Conservation (phyloP, 495 filamentous ascomycete genomes). For the Aspergillus sclerotiicarbonarius region DNA sequence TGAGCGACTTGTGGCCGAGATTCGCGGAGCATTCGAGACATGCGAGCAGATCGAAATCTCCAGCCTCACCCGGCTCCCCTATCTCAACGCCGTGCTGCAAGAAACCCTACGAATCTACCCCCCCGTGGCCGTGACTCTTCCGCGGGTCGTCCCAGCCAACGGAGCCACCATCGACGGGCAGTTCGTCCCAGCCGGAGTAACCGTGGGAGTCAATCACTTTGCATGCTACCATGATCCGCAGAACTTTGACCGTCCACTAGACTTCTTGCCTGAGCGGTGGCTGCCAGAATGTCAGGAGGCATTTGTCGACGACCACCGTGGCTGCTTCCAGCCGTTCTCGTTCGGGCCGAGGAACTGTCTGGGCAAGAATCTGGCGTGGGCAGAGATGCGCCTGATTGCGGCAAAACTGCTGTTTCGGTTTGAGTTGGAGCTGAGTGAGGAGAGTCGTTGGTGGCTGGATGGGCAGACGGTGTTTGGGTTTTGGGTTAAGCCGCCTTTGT, state of each 20-base stretch:
- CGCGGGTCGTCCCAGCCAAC: constrained; percentile 36
- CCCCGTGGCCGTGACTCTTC: constrained; percentile 31
- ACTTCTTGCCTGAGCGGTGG: constrained; percentile 43
- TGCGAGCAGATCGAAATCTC: constrained; percentile 34
- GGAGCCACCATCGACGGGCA: constrained; percentile 38
- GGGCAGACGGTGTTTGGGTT: neutral
- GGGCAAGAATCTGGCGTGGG: constrained; percentile 27
- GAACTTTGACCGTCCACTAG: constrained; percentile 23
- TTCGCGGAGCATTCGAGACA: neutral
- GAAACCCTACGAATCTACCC: constrained; percentile 48
- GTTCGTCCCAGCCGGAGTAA: constrained; percentile 33
- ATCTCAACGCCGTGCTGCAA: constrained; percentile 41
- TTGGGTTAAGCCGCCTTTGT: neutral
- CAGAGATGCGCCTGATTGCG: constrained; percentile 9
- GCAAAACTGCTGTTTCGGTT: constrained; percentile 4
- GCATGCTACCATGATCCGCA: constrained; percentile 20
- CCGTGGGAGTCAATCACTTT: constrained; percentile 11
- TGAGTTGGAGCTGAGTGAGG: neutral
- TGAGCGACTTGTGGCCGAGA: neutral
- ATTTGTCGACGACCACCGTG: constrained; percentile 19
- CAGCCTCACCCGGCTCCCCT: constrained; percentile 33
- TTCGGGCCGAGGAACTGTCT: constrained; percentile 41
- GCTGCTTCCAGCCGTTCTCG: constrained; percentile 35
- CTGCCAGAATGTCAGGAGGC: constrained; percentile 24
- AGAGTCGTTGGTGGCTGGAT: neutral